These are phyloP conservation scores for Salvia splendens DNA, from an alignment of 257 asterid species.

Conservation along the genomic window DNA sequence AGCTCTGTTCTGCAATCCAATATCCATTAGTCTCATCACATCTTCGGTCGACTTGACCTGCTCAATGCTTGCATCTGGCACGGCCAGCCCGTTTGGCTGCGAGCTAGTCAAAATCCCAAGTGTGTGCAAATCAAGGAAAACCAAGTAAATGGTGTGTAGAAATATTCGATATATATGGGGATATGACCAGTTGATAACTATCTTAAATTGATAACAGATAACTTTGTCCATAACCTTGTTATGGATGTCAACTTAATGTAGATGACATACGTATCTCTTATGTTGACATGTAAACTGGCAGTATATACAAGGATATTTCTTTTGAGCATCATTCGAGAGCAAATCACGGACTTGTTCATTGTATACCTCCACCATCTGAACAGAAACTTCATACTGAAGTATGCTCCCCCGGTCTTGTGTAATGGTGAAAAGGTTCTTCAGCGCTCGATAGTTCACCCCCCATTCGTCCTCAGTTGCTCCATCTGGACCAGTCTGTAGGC, in stretches of 20 bases:
- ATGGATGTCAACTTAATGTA: too few species aligned
- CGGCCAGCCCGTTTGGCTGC: slow-evolving; percentile 78
- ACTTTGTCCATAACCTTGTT: too few species aligned
- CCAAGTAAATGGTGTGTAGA: slow-evolving; percentile 6
- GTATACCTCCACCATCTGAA: slow-evolving; percentile 94
- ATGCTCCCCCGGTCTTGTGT: slow-evolving; percentile 61
- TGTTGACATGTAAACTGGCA: neutral
- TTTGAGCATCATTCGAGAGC: slow-evolving; percentile 64
- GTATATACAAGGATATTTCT: slow-evolving; percentile 67
- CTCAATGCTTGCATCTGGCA: slow-evolving; percentile 82
- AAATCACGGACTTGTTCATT: slow-evolving; percentile 97
- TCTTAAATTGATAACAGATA: too few species aligned
- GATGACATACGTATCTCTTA: too few species aligned
- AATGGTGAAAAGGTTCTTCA: slow-evolving; percentile 73
- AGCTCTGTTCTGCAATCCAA: slow-evolving; percentile 83
- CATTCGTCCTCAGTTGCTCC: slow-evolving; percentile 77
- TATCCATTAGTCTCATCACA: slow-evolving; percentile 75
- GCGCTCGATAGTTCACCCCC: slow-evolving; percentile 95
- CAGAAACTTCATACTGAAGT: slow-evolving; percentile 70
- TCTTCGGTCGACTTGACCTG: slow-evolving; percentile 61
- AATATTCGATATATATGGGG: too few species aligned
- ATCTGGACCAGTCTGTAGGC: slow-evolving; percentile 82
- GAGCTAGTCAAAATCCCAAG: slow-evolving; percentile 70
- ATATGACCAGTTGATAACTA: too few species aligned
- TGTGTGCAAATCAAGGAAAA: slow-evolving; percentile 80